Evolutionary conservation across 768 basidiomycete species (phyloP), one percentile per base, ranked within the genome.

Genomic region (Suillus clintonianus): DNA sequence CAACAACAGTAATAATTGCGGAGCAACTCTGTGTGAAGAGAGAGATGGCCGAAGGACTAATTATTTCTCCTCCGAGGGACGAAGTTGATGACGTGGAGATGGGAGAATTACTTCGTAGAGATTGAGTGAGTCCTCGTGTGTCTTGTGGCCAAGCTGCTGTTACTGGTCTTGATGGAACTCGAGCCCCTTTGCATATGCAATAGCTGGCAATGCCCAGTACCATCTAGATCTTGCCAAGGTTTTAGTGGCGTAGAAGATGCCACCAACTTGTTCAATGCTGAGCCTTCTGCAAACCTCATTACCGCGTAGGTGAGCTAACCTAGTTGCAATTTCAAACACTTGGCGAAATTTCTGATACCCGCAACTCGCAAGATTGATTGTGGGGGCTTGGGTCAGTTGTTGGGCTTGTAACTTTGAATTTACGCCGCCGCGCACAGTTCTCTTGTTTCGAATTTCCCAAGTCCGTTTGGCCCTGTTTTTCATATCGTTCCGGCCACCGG

Each of bases 11-110:
- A 65, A 81, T 95, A 60, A 75, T 89, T 14, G 92, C 94, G 1
- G 97, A 99, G 73, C 95, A 98, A 70, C 81, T 97, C 32, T 96
- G 97, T 72, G 91, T 97, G 32, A 88, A 85, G 69, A 81, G 95
- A 48, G 95, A 97, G 78, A 94, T 97, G 94, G 78, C 80, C 22
- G 94, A 96, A 72, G 95, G 94, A 9, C 76, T 97, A 64, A 81
- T 78, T 22, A 82, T 91, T 41, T 78, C 80, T 54, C 72, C 70
- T 43, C 75, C 78, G 43, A 75, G 80, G 57, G 71, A 80, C 11
- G 83, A 82, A 36, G 70, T 72, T 22, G 85, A 87, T 47, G 84
- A 88, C 50, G 81, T 89, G 65, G 87, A 86, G 69, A 78, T 84
- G 79, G 81, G 79, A 39, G 80, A 69, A 58, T 68, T 80, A 72